These are phyloP conservation scores for Psophocarpus tetragonolobus DNA, from an alignment of 306 rosid species.

Conservation along the genomic window DNA sequence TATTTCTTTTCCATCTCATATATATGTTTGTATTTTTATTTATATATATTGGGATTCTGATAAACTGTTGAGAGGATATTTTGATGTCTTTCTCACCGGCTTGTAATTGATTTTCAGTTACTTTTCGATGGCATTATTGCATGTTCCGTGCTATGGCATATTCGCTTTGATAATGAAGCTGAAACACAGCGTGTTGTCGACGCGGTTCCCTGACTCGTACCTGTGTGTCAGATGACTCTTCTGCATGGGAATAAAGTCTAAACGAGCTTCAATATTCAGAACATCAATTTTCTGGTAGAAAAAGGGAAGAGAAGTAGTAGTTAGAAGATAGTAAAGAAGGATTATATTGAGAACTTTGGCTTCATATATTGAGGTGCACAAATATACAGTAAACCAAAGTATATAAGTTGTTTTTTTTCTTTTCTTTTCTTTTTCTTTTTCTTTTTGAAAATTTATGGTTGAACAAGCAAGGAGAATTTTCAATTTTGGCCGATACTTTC, in stretches of 20 bases:
- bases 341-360: neutral
- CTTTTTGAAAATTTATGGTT: constrained; percentile 32
- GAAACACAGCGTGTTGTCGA: constrained; percentile 68
- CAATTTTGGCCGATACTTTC: constrained; percentile 25
- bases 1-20: neutral
- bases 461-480: constrained; percentile 20
- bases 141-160: constrained; percentile 91
- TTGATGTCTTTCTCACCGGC: constrained; percentile 36
- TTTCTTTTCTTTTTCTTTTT: neutral
- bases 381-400: constrained; percentile 5
- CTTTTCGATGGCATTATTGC: constrained; percentile 78
- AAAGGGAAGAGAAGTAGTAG: neutral
- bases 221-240: constrained; percentile 52
- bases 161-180: constrained; percentile 76
- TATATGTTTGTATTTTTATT: no score
- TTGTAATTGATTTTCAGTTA: constrained; percentile 58
- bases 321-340: neutral
- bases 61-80: constrained; percentile 11
- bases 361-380: constrained; percentile 1
- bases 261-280: constrained; percentile 28
- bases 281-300: constrained; percentile 29
- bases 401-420: neutral
- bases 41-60: no score
- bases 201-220: constrained; percentile 62
- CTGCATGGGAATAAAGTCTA: neutral